Evolutionary conservation across 495 filamentous ascomycete species (phyloP), one percentile per base, ranked within the genome.

Genomic region (Annulohypoxylon bovei): DNA sequence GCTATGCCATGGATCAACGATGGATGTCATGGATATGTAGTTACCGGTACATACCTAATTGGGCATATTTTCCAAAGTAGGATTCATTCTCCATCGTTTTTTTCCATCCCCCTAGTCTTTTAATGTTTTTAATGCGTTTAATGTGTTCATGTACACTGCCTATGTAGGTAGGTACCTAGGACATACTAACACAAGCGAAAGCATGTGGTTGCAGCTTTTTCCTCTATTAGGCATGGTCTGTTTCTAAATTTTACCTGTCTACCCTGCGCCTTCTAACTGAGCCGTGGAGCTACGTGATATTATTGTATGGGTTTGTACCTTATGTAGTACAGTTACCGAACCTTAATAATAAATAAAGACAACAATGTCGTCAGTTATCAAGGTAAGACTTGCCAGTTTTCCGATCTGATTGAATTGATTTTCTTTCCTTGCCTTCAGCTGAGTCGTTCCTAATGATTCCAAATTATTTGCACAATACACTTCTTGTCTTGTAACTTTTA

Each of bases 321-420:
- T 59, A 64, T 57, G 60, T 65, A 65, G 35, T 58, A 61, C 42
- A 18, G 58, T 59, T 62, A 44, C 49, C 59, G 16, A 65, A 67
- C 68, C 44, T 70, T 70, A 65, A 61, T 66, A 66, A 58, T 62
- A 62, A 53, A 39, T 68, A 56, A 22, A 60, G 68, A 67, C 35
- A 54, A 25, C 11, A 55, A 72, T 72, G 63, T 71, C 68, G 68
- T 69, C 60, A 69, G 67, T 62, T 67, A 54, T 67, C 46, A 59
- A 54, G 27, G 63, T 56, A 71, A 62, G 50, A 62, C 58, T 50
- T 71, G 57, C 58, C 68, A 67, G 58, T 63, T 67, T 67, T 54
- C 57, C 37, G 33, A 12, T 9, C 27, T 56, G 62, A 35, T 67
- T 52, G 52, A 64, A 59, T 53, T 62, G 44, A 49, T 47, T 46